Conservation (phyloP, 192 early-diverging fungal genomes). For the Mortierella hygrophila region DNA sequence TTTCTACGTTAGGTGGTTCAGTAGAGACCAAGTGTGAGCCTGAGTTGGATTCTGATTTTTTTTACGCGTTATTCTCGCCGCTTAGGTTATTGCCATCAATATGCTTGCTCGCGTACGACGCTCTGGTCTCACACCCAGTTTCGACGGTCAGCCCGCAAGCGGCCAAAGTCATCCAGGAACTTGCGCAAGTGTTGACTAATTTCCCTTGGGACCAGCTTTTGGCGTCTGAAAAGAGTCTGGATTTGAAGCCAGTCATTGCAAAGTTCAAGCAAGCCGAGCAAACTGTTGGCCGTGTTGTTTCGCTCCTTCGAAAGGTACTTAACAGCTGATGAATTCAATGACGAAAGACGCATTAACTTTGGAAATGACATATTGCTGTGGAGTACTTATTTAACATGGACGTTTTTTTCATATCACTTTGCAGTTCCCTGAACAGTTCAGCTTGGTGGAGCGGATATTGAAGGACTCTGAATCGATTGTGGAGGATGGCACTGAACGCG, state of each 20-base stretch:
- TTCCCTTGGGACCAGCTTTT: slow-evolving; percentile 61
- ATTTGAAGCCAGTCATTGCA: slow-evolving; percentile 36
- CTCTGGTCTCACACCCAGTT: slow-evolving; percentile 71
- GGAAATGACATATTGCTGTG: not conserved
- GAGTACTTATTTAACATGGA: not conserved
- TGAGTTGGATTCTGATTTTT: slow-evolving; percentile 10
- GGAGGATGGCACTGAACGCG: slow-evolving; percentile 66
- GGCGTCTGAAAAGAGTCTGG: slow-evolving; percentile 1
- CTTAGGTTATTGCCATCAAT: slow-evolving; percentile 77
- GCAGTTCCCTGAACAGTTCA: slow-evolving; percentile 70
- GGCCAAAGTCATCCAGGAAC: slow-evolving; percentile 29
- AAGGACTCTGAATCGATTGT: slow-evolving; percentile 54
- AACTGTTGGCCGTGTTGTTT: slow-evolving; percentile 57
- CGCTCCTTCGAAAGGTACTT: slow-evolving; percentile 63
- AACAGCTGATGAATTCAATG: not conserved
- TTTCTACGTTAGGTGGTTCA: not conserved
- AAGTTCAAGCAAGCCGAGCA: slow-evolving; percentile 58
- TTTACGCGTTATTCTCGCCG: not conserved
- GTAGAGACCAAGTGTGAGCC: not conserved
- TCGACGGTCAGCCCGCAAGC: slow-evolving; percentile 54
- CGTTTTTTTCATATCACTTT: not conserved
- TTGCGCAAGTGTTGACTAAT: slow-evolving; percentile 50
- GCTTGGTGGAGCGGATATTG: slow-evolving; percentile 66
- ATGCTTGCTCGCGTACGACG: slow-evolving; percentile 81
- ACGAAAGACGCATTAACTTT: no score